These are phyloP conservation scores for Scheffersomyces lignosus DNA, from an alignment of 805 yeast species.

Conservation along the genomic window DNA sequence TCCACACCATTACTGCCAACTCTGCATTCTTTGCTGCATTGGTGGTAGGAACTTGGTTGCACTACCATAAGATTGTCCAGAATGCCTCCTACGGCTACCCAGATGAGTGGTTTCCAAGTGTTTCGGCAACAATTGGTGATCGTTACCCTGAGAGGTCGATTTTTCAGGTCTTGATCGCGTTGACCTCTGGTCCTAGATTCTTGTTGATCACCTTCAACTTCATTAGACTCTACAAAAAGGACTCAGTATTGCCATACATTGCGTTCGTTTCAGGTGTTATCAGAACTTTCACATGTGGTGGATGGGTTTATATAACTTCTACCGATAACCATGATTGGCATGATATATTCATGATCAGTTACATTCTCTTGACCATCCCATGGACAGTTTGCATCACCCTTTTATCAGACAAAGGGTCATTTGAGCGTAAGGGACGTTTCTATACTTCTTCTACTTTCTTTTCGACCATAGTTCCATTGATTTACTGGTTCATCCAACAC, in stretches of 20 bases:
- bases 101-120: constrained; percentile 98
- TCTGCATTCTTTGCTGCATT: constrained; percentile 78
- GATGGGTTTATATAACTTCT: constrained; percentile 97
- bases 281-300: constrained; percentile 96
- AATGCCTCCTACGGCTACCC: constrained; percentile 90
- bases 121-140: constrained; percentile 96
- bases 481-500: constrained; percentile 90
- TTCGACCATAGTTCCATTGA: constrained; percentile 71
- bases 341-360: constrained; percentile 91
- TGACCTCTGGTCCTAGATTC: constrained; percentile 93
- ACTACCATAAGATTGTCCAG: constrained; percentile 83
- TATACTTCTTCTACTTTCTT: constrained; percentile 64
- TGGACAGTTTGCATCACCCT: constrained; percentile 73
- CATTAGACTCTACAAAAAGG: constrained; percentile 42
- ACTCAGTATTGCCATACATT: constrained; percentile 37
- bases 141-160: constrained; percentile 93
- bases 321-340: constrained; percentile 97
- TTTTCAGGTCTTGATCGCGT: constrained; percentile 87
- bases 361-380: constrained; percentile 85
- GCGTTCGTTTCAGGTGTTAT: constrained; percentile 65
- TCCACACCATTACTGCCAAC: constrained; percentile 72
- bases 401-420: constrained; percentile 46
- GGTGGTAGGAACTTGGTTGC: constrained; percentile 70
- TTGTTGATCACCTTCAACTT: constrained; percentile 55
- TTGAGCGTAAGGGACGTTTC: constrained; percentile 51